Percentiles rank a stretch among this genome's conserved stretches.
Conservation (phyloP, 2,329 filamentous ascomycete genomes). For the Penicillium sp. region DNA sequence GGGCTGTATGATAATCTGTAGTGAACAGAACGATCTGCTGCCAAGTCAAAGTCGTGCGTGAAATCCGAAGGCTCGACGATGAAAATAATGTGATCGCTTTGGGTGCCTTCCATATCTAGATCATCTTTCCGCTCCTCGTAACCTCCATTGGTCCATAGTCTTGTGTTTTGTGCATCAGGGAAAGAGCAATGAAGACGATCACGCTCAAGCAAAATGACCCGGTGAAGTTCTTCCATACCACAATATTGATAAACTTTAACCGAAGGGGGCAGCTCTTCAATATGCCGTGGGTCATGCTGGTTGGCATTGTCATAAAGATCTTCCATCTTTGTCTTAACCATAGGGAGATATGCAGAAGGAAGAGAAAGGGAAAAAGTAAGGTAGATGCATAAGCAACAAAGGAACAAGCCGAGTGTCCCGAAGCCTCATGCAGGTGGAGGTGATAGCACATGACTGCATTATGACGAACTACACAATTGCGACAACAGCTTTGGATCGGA, state of each 20-base stretch:
- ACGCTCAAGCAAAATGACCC: neutral
- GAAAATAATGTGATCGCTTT: constrained; percentile 5
- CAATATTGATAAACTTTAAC: constrained; percentile 5
- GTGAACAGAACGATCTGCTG: neutral
- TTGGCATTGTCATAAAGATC: neutral
- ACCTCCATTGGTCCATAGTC: neutral
- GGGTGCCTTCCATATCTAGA: neutral
- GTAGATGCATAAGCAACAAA: no score
- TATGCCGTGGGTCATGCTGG: neutral
- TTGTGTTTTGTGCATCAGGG: neutral
- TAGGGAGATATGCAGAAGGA: no score
- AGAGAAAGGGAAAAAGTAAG: no score
- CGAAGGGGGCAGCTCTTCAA: constrained; percentile 2
- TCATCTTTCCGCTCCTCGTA: neutral
- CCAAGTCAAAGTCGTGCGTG: neutral
- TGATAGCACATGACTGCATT: no score
- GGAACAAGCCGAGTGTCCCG: neutral
- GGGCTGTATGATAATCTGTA: neutral
- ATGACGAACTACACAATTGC: neutral
- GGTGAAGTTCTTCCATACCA: neutral
- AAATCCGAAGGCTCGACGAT: neutral
- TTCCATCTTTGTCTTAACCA: neutral
- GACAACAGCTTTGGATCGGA: no score
- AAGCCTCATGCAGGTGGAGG: no score
- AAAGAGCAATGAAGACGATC: constrained; percentile 2